Evolutionary conservation across 768 basidiomycete genomes (phyloP).

Genomic region (Lactarius sanguifluus): DNA sequence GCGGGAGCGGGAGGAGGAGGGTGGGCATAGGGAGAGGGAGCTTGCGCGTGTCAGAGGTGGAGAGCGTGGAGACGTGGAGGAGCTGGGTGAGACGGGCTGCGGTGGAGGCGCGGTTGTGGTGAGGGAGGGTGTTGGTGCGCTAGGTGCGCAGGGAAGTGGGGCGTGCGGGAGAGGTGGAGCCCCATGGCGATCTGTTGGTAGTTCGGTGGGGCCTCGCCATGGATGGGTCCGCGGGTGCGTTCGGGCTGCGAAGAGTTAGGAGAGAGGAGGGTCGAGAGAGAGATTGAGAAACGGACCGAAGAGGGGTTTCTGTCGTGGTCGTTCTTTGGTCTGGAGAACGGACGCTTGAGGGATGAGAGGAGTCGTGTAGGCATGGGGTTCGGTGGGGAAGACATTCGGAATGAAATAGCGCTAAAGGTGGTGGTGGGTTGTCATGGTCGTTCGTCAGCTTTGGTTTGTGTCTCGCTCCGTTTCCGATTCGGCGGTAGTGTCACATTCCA

Average conservation of each 20-base stretch:
- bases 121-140: conserved; percentile 18
- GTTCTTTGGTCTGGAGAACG: conserved; percentile 15
- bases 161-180: conserved; percentile 72
- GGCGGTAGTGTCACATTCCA: not conserved
- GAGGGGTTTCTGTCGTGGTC: conserved; percentile 14
- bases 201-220: conserved; percentile 52
- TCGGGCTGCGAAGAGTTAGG: conserved; percentile 24
- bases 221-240: conserved; percentile 42
- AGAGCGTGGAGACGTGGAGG: conserved; percentile 32
- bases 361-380: conserved; percentile 16
- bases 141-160: conserved; percentile 54
- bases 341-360: conserved; percentile 20
- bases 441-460: not conserved
- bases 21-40: conserved; percentile 16
- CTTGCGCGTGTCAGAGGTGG: conserved; percentile 25
- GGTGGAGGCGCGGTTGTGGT: conserved; percentile 11
- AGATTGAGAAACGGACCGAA: not conserved
- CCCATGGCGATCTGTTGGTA: conserved; percentile 82
- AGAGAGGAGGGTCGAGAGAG: not conserved
- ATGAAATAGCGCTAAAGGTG: not conserved
- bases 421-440: conserved; percentile 3
- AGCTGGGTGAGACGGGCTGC: conserved; percentile 25
- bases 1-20: not conserved
- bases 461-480: conserved; percentile 2
- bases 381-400: conserved; percentile 6